A percentile compares a stretch with the other conserved stretches of the same genome.
Conservation (phyloP, 768 basidiomycete species). For the Leucocoprinus leucothites region DNA sequence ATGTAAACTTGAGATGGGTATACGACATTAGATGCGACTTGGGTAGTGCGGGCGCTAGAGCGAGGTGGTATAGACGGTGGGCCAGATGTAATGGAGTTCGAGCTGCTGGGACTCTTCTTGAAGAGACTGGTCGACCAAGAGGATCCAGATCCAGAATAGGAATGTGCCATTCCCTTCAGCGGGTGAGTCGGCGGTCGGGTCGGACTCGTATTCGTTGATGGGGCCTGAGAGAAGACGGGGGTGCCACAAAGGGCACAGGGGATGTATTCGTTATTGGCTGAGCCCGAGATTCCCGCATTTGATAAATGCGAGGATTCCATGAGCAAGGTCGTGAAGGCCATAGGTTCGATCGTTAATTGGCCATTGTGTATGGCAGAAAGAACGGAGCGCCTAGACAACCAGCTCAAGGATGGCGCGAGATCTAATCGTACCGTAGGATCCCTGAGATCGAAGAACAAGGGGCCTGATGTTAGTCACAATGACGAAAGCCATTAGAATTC, state of each 20-base stretch:
- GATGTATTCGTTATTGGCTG: constrained; percentile 46
- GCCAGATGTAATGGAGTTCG: constrained; percentile 11
- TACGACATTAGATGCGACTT: constrained; percentile 25
- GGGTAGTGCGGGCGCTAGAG: constrained; percentile 22
- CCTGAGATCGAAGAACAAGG: constrained; percentile 33
- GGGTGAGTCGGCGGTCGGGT: constrained; percentile 31
- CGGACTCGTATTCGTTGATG: constrained; percentile 23
- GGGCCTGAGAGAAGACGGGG: constrained; percentile 39
- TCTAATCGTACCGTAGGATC: constrained; percentile 93
- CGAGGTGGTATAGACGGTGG: constrained; percentile 29
- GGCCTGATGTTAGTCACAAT: constrained; percentile 8
- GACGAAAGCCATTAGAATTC: constrained; percentile 4
- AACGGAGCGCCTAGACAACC: constrained; percentile 87
- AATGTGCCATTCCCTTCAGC: constrained; percentile 23
- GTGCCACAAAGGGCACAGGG: constrained; percentile 80
- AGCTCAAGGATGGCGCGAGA: constrained; percentile 90
- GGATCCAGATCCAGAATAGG: constrained; percentile 26
- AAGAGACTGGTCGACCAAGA: constrained; percentile 59
- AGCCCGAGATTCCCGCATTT: constrained; percentile 41
- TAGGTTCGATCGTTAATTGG: constrained; percentile 86
- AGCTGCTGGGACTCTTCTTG: constrained; percentile 37
- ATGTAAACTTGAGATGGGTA: constrained; percentile 55
- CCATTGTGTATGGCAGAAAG: constrained; percentile 82
- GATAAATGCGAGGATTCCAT: constrained; percentile 44
- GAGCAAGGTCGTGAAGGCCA: constrained; percentile 59